Evolutionary conservation across 345 rosid species (phyloP).

Genomic region (Brassica incana): DNA sequence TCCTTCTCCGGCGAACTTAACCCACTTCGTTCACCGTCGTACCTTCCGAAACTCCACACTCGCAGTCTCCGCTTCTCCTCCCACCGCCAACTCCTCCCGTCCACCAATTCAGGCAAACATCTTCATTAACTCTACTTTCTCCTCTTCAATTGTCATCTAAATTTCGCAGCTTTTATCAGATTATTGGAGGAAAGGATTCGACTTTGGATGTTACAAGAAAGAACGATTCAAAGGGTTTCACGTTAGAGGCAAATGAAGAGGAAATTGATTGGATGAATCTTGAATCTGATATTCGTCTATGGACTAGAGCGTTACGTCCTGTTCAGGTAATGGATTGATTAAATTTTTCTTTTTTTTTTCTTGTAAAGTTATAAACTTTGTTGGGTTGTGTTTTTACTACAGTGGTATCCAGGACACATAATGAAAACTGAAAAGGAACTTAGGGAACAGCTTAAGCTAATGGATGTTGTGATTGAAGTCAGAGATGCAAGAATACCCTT

Average conservation of each 20-base stretch:
- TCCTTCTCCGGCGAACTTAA: constrained; percentile 36
- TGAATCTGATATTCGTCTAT: constrained; percentile 70
- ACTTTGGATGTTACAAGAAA: constrained; percentile 44
- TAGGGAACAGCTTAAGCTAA: constrained; percentile 85
- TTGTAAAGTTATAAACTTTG: neutral
- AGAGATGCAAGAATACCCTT: constrained; percentile 91
- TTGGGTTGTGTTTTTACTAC: constrained; percentile 11
- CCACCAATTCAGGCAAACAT: constrained; percentile 59
- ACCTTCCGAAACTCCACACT: constrained; percentile 25
- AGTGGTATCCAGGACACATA: constrained; percentile 99
- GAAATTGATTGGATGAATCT: constrained; percentile 71
- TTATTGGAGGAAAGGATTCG: constrained; percentile 59
- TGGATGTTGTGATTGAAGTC: constrained; percentile 96
- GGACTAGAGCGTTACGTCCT: constrained; percentile 76
- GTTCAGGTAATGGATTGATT: constrained; percentile 55
- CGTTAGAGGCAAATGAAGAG: constrained; percentile 34
- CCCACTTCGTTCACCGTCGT: constrained; percentile 32
- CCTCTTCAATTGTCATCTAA: neutral
- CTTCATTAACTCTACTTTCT: neutral
- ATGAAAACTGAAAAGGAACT: constrained; percentile 93
- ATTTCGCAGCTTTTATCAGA: constrained; percentile 40
- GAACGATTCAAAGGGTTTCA: constrained; percentile 23
- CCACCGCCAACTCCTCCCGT: constrained; percentile 50
- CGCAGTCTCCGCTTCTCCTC: constrained; percentile 41
- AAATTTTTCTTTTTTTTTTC: neutral